A percentile compares a stretch with the other conserved stretches of the same genome.
phyloP scores from a whole-genome alignment of 345 rosid genomes.

The Lumnitzera racemosa region DNA sequence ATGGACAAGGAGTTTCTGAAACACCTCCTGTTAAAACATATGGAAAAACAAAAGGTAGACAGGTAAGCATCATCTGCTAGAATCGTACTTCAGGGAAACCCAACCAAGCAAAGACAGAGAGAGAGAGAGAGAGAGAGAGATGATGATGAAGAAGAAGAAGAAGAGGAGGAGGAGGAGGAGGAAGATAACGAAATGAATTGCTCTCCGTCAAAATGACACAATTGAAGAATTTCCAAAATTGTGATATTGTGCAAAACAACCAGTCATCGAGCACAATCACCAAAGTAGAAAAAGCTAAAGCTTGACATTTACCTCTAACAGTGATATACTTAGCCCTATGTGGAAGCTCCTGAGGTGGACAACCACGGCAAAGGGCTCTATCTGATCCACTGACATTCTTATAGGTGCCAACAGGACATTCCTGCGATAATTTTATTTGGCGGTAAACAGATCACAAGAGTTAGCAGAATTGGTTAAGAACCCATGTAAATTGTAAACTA shows the following conservation, averaged over 20 bases:
- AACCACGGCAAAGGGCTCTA: constrained; percentile 49
- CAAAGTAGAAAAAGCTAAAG: neutral
- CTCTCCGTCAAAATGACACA: too few species aligned
- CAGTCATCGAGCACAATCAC: neutral
- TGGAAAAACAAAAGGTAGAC: constrained; percentile 3
- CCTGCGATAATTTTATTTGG: constrained; percentile 34
- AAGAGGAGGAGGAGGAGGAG: too few species aligned
- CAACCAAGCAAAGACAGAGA: too few species aligned
- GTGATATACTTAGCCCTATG: constrained; percentile 53
- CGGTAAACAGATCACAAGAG: too few species aligned
- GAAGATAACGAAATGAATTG: neutral
- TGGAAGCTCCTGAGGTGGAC: constrained; percentile 68
- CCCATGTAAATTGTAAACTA: too few species aligned
- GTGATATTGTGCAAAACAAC: neutral
- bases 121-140: too few species aligned
- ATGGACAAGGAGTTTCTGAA: constrained; percentile 80
- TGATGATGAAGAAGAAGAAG: too few species aligned
- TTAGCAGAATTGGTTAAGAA: too few species aligned
- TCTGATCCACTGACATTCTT: constrained; percentile 81
- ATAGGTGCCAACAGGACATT: constrained; percentile 88
- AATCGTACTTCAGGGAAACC: too few species aligned
- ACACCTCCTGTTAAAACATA: constrained; percentile 57
- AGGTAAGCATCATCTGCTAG: neutral
- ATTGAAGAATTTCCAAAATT: neutral
- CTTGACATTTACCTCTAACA: constrained; percentile 50